phyloP scores from a whole-genome alignment of 164 flowering plant genomes.

The Nelumbo lutea region DNA sequence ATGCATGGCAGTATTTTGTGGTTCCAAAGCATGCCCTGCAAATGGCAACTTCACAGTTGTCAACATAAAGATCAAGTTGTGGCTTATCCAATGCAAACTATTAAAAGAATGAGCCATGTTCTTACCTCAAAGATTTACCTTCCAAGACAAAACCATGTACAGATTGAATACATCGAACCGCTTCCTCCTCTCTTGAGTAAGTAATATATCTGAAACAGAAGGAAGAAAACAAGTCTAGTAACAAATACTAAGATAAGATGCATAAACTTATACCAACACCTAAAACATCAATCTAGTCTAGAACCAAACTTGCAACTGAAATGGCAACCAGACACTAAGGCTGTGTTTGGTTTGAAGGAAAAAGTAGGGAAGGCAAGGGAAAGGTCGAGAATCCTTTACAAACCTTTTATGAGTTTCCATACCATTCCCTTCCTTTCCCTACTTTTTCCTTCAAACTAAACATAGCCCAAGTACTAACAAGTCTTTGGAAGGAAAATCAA shows the following conservation, averaged over 20 bases:
- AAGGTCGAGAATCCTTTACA: too few relatives aligned
- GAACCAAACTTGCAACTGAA: background rate
- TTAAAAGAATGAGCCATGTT: background rate
- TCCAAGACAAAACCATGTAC: conserved; percentile 90
- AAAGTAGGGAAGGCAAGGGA: too few relatives aligned
- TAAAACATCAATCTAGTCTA: background rate
- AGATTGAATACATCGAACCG: conserved; percentile 87
- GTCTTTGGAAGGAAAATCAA: background rate
- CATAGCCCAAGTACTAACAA: background rate
- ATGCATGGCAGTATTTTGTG: conserved; percentile 95
- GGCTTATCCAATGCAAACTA: background rate
- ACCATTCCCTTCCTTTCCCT: too few relatives aligned
- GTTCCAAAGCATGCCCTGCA: conserved; percentile 99
- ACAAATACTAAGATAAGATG: background rate
- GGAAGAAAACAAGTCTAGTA: background rate
- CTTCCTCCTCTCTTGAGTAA: conserved; percentile 94
- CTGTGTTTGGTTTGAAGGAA: too few relatives aligned
- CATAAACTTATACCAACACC: background rate
- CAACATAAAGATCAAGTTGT: background rate
- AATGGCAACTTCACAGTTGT: conserved; percentile 1
- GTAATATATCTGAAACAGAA: conserved; percentile 75
- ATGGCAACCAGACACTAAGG: background rate
- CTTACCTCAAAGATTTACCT: conserved; percentile 80
- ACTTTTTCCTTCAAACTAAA: too few relatives aligned
- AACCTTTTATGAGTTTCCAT: too few relatives aligned